Percentiles rank a stretch among this genome's conserved stretches.
Evolutionary conservation across 176 grass and related monocot genomes (phyloP).

Genomic region (sorghum (Sorghum bicolor)): DNA sequence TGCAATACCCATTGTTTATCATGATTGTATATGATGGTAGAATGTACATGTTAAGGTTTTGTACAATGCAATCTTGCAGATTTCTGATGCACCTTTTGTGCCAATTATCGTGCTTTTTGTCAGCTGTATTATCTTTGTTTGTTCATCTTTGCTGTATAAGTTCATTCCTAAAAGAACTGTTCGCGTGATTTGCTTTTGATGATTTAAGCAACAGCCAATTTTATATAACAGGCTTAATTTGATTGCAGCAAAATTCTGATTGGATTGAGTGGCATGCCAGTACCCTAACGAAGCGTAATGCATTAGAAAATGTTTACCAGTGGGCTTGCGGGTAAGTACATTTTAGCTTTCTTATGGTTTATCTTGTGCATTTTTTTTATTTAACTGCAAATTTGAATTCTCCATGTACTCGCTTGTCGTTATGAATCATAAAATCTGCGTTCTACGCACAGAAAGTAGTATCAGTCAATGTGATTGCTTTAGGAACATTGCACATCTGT

Average conservation of each 20-base stretch:
- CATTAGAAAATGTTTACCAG: slow-evolving; percentile 88
- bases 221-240: slow-evolving; percentile 17
- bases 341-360: background rate
- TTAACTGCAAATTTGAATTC: slow-evolving; percentile 6
- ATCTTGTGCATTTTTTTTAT: background rate
- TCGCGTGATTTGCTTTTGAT: background rate
- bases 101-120: background rate
- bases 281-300: slow-evolving; percentile 69
- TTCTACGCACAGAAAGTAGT: background rate
- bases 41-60: background rate
- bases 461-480: background rate
- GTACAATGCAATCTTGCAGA: background rate
- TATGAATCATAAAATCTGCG: background rate
- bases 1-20: background rate
- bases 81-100: background rate
- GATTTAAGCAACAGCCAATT: background rate
- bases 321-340: slow-evolving; percentile 91
- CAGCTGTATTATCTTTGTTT: background rate
- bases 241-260: slow-evolving; percentile 68
- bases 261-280: slow-evolving; percentile 79
- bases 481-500: background rate
- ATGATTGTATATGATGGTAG: background rate
- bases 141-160: background rate
- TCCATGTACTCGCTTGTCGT: background rate
- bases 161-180: background rate